Evolutionary conservation across 306 rosid genomes (phyloP).

Genomic region (Mimosa pudica): DNA sequence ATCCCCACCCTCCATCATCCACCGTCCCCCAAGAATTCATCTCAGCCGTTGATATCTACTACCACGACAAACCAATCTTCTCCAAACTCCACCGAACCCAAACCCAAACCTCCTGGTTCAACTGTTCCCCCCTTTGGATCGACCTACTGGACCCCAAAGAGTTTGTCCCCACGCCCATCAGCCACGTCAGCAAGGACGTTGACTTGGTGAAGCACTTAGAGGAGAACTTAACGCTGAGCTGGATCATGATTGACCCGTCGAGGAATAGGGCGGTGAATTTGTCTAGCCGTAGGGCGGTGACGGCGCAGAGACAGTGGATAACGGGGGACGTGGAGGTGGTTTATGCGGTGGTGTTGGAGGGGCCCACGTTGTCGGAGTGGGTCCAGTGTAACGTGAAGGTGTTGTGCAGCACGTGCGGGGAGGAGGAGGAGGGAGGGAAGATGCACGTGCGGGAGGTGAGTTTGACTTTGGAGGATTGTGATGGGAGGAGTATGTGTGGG

Average conservation of each 20-base stretch:
- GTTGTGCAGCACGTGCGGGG: constrained; percentile 71
- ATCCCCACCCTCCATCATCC: constrained; percentile 2
- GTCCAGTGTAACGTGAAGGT: constrained; percentile 63
- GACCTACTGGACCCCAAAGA: constrained; percentile 66
- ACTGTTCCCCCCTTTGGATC: constrained; percentile 60
- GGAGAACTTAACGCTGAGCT: constrained; percentile 59
- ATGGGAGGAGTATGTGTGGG: constrained; percentile 73
- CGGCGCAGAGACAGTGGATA: constrained; percentile 63
- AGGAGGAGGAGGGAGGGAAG: constrained; percentile 54
- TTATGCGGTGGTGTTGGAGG: constrained; percentile 47
- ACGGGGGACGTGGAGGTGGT: constrained; percentile 57
- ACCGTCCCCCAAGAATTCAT: constrained; percentile 36
- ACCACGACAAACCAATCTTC: constrained; percentile 51
- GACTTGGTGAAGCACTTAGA: constrained; percentile 49
- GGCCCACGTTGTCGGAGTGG: constrained; percentile 13
- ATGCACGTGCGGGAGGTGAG: constrained; percentile 70
- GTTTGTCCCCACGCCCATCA: constrained; percentile 46
- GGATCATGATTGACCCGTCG: constrained; percentile 73
- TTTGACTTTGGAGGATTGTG: constrained; percentile 64
- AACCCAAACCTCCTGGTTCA: constrained; percentile 62
- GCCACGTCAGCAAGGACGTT: constrained; percentile 27
- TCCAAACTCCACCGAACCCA: constrained; percentile 51
- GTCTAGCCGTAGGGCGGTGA: constrained; percentile 64
- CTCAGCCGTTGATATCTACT: constrained; percentile 76
- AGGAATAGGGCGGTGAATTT: constrained; percentile 60